Percentiles rank a stretch among this genome's conserved stretches.
phyloP scores from a whole-genome alignment of 202 grass and related monocot species.

The Hordeum pubiflorum region DNA sequence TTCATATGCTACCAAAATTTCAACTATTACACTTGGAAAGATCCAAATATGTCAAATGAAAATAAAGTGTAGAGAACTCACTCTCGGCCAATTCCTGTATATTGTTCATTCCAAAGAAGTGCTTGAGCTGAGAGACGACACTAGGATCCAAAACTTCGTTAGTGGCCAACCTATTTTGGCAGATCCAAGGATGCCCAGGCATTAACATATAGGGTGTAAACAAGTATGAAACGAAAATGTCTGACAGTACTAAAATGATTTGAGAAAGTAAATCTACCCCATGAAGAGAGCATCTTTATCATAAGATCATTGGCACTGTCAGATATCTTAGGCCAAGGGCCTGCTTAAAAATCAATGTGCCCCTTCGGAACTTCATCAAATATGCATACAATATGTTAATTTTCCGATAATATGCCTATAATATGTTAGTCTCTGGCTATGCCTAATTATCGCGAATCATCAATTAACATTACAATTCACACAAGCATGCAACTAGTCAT shows the following conservation, averaged over 20 bases:
- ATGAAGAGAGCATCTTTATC: background rate
- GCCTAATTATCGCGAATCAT: too few species aligned
- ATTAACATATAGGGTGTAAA: slow-evolving; percentile 12
- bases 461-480: too few species aligned
- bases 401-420: background rate
- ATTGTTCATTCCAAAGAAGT: slow-evolving; percentile 88
- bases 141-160: slow-evolving; percentile 53
- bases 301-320: too few species aligned
- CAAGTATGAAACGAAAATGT: background rate
- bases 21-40: background rate
- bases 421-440: too few species aligned
- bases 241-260: background rate
- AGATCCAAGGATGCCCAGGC: slow-evolving; percentile 85
- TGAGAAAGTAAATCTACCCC: background rate
- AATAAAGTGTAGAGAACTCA: slow-evolving; percentile 18
- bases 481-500: too few species aligned
- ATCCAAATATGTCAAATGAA: background rate
- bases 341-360: too few species aligned
- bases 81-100: slow-evolving; percentile 83
- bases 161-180: slow-evolving; percentile 66
- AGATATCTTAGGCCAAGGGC: too few species aligned
- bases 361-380: too few species aligned
- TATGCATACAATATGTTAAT: too few species aligned
- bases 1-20: background rate
- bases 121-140: slow-evolving; percentile 73